phyloP scores from a whole-genome alignment of 192 early-diverging fungal species.

The Spizellomyces sp. region DNA sequence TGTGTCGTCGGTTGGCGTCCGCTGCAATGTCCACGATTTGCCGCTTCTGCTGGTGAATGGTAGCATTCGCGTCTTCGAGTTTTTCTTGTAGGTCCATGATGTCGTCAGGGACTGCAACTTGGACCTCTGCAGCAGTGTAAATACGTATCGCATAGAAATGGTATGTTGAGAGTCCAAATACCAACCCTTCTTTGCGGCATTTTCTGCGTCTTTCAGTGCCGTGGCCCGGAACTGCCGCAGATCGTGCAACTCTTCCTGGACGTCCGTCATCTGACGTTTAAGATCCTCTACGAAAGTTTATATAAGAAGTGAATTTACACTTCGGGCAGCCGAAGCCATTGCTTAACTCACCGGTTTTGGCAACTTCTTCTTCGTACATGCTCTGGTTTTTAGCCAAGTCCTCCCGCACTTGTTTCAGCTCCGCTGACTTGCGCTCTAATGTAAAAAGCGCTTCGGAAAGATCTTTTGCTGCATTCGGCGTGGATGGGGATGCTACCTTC shows the following conservation, averaged over 20 bases:
- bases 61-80: conserved; percentile 33
- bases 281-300: conserved; percentile 2
- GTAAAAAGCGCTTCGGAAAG: conserved; percentile 51
- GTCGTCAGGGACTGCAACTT: conserved; percentile 35
- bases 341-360: conserved; percentile 16
- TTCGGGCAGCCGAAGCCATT: too few relatives aligned
- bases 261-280: conserved; percentile 11
- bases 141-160: not conserved
- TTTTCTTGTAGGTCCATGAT: conserved; percentile 29
- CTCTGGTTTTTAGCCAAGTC: conserved; percentile 38
- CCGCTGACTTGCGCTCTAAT: conserved; percentile 48
- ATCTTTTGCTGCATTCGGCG: conserved; percentile 44
- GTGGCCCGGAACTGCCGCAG: conserved; percentile 29
- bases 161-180: not conserved
- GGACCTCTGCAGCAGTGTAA: not conserved
- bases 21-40: conserved; percentile 53
- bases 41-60: conserved; percentile 32
- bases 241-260: conserved; percentile 37
- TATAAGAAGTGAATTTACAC: not conserved
- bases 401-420: conserved; percentile 49
- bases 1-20: conserved; percentile 55
- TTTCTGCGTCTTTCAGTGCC: conserved; percentile 35
- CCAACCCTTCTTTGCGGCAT: conserved; percentile 16
- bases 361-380: conserved; percentile 40
- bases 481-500: conserved; percentile 20